These are phyloP conservation scores for Austroboletus novae-zelandiae DNA, from an alignment of 1,284 basidiomycete genomes.

Conservation along the genomic window DNA sequence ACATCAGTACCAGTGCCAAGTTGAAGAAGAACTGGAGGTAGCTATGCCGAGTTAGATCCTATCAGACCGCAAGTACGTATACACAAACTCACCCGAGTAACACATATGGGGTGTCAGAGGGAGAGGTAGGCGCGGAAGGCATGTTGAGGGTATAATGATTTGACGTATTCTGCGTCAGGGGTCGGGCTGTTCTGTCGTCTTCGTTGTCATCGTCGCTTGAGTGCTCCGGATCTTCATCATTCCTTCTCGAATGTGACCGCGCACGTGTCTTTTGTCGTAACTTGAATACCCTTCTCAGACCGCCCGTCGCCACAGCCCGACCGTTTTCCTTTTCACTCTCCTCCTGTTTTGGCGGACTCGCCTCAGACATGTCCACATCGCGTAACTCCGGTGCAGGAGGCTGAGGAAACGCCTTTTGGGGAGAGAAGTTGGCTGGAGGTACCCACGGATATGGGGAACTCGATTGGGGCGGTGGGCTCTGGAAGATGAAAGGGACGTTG, in stretches of 20 bases:
- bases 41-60: constrained; percentile 41
- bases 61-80: constrained; percentile 7
- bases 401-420: constrained; percentile 56
- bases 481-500: constrained; percentile 70
- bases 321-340: constrained; percentile 40
- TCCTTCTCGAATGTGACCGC: constrained; percentile 31
- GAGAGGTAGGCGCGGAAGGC: constrained; percentile 52
- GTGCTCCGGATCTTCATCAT: constrained; percentile 39
- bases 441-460: constrained; percentile 55
- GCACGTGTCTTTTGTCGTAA: constrained; percentile 51
- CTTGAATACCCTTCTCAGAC: constrained; percentile 64
- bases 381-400: constrained; percentile 44
- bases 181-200: constrained; percentile 36
- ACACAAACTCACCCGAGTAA: constrained; percentile 64
- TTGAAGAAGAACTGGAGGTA: constrained; percentile 96
- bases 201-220: constrained; percentile 42
- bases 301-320: constrained; percentile 63
- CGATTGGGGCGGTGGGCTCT: constrained; percentile 48
- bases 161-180: constrained; percentile 56
- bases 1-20: constrained; percentile 78
- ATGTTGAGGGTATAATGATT: constrained; percentile 82
- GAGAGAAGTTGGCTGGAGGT: constrained; percentile 57
- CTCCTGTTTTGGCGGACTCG: constrained; percentile 54
- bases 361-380: constrained; percentile 73
- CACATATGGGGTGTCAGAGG: constrained; percentile 67